Conservation (phyloP, 2,329 filamentous ascomycete species). For the Verticillium dahliae region DNA sequence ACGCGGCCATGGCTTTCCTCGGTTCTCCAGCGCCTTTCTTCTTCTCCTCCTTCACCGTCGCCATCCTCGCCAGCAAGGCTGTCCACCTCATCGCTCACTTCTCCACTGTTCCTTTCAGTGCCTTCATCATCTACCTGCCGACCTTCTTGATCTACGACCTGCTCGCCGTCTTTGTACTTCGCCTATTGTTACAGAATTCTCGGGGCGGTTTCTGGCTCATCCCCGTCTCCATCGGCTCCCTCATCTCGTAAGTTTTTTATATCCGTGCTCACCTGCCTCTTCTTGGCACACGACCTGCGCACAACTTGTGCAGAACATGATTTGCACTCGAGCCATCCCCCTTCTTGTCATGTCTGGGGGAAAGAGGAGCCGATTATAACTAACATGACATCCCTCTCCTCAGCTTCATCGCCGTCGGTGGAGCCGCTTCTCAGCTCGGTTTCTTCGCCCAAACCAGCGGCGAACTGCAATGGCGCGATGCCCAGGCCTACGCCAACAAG, state of each 20-base stretch:
- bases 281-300: not conserved
- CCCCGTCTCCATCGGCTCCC: slow-evolving; percentile 12
- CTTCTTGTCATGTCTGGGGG: not conserved
- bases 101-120: slow-evolving; percentile 16
- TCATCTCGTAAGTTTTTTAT: slow-evolving; percentile 17
- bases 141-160: slow-evolving; percentile 22
- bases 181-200: slow-evolving; percentile 17
- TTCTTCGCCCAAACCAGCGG: slow-evolving; percentile 23
- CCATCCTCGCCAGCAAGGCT: slow-evolving; percentile 19
- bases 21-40: slow-evolving; percentile 13
- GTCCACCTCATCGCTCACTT: slow-evolving; percentile 20
- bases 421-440: slow-evolving; percentile 22
- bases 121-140: slow-evolving; percentile 23
- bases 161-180: slow-evolving; percentile 15
- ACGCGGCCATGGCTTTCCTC: not conserved
- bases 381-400: not conserved
- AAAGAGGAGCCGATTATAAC: not conserved
- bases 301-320: not conserved
- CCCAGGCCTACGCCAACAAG: slow-evolving; percentile 18
- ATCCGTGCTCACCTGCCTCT: not conserved
- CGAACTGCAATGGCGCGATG: slow-evolving; percentile 25
- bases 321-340: not conserved
- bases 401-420: slow-evolving; percentile 19
- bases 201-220: slow-evolving; percentile 14
- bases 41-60: slow-evolving; percentile 21